Percentiles rank a stretch among this genome's conserved stretches.
phyloP scores from a whole-genome alignment of 2,329 filamentous ascomycete species.

The Drechslerella dactyloides region DNA sequence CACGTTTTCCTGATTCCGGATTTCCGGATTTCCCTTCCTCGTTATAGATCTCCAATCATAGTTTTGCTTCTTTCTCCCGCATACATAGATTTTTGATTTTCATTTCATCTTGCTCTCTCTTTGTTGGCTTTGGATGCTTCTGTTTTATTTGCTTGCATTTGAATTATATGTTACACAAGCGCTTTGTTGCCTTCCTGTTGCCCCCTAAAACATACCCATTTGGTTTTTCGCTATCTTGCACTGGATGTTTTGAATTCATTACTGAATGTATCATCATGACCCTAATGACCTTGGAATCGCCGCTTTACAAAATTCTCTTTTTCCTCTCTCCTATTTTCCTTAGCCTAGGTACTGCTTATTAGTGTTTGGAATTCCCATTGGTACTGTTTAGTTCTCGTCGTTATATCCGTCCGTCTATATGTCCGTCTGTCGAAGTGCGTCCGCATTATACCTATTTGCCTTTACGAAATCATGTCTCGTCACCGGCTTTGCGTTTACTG shows the following conservation, averaged over 20 bases:
- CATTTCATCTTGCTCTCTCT: conserved; percentile 7
- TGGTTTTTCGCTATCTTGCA: conserved; percentile 16
- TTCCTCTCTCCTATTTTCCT: conserved; percentile 13
- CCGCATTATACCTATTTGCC: conserved; percentile 52
- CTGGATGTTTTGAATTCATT: conserved; percentile 39
- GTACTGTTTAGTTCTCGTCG: conserved; percentile 23
- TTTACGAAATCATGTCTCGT: conserved; percentile 46
- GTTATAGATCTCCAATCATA: conserved; percentile 45
- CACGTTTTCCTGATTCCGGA: conserved; percentile 6
- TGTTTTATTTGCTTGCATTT: conserved; percentile 1
- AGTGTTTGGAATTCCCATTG: no score
- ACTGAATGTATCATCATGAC: conserved; percentile 48
- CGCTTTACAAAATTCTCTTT: conserved; percentile 12
- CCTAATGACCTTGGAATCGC: conserved; percentile 41
- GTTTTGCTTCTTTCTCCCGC: conserved; percentile 34
- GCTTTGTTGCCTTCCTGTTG: conserved; percentile 25
- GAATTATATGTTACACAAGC: conserved; percentile 30
- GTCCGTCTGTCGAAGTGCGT: conserved; percentile 48
- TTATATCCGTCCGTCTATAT: conserved; percentile 28
- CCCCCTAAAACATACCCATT: conserved; percentile 51
- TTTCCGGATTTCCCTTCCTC: conserved; percentile 15
- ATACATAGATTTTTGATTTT: conserved; percentile 41
- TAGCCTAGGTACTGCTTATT: conserved; percentile 35
- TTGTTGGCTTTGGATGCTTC: conserved; percentile 19
- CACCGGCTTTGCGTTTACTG: conserved; percentile 52